Conservation (phyloP, 768 basidiomycete species). For the Leucocoprinus birnbaumii region DNA sequence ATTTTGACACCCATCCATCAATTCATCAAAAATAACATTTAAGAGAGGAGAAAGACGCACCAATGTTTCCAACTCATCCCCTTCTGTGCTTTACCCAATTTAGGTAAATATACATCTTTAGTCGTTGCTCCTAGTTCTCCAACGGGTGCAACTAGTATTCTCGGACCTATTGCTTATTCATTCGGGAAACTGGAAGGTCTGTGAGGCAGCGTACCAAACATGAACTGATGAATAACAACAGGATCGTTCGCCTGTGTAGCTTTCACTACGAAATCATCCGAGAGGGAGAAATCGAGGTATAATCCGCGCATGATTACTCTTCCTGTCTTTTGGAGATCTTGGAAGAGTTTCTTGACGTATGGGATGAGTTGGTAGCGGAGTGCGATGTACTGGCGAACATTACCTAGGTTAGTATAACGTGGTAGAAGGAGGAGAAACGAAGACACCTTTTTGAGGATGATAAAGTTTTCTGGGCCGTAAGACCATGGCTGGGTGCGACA, state of each 20-base stretch:
- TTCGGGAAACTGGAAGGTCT: too few relatives aligned
- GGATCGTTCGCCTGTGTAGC: conserved; percentile 27
- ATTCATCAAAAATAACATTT: too few relatives aligned
- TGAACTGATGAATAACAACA: conserved; percentile 27
- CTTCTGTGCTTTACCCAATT: conserved; percentile 13
- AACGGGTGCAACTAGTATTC: conserved; percentile 30
- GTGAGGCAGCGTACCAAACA: conserved; percentile 31
- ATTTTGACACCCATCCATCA: too few relatives aligned
- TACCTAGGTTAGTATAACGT: neutral
- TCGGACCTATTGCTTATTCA: too few relatives aligned
- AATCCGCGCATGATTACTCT: conserved; percentile 29
- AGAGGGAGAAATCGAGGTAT: conserved; percentile 28
- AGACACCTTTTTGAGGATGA: conserved; percentile 32
- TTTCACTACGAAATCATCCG: conserved; percentile 23
- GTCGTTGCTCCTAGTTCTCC: conserved; percentile 23
- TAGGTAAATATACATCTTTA: conserved; percentile 28
- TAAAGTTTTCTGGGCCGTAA: conserved; percentile 31
- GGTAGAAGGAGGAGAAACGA: neutral
- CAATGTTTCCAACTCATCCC: conserved; percentile 29
- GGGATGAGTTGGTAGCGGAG: conserved; percentile 33
- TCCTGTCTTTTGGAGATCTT: conserved; percentile 27
- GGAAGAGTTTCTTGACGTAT: conserved; percentile 28
- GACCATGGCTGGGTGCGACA: conserved; percentile 30
- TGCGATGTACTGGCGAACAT: conserved; percentile 26
- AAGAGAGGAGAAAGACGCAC: conserved; percentile 15